Evolutionary conservation across 768 basidiomycete genomes (phyloP).

Genomic region (Leccinum subgranulosum): DNA sequence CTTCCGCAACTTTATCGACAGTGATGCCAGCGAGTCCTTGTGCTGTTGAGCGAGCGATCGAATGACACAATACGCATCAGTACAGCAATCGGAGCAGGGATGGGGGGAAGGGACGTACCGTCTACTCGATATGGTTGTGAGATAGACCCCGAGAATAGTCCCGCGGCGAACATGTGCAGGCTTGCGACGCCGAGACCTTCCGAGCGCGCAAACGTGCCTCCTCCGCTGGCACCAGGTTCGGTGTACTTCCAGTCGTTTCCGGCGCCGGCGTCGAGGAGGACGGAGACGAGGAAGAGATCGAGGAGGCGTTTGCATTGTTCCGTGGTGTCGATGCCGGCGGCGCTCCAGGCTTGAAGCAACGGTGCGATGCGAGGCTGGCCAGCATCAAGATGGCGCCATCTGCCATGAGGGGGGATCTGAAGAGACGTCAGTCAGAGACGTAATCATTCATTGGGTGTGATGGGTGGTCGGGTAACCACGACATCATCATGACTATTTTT

Average conservation of each 20-base stretch:
- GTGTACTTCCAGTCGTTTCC: slow-evolving; percentile 78
- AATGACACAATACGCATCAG: slow-evolving; percentile 12
- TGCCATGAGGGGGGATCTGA: slow-evolving; percentile 83
- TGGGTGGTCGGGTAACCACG: not conserved
- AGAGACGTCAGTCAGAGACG: not conserved
- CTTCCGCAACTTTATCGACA: slow-evolving; percentile 51
- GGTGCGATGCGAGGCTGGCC: slow-evolving; percentile 61
- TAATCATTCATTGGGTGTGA: not conserved
- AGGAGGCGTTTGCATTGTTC: slow-evolving; percentile 73
- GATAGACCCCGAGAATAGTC: slow-evolving; percentile 68
- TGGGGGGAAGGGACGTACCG: slow-evolving; percentile 43
- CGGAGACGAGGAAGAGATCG: slow-evolving; percentile 88
- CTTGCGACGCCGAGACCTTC: slow-evolving; percentile 90
- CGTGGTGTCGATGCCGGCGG: slow-evolving; percentile 39
- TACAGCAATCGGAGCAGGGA: not conserved
- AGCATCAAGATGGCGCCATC: slow-evolving; percentile 86
- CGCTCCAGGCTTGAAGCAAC: slow-evolving; percentile 55
- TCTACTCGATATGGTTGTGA: slow-evolving; percentile 72
- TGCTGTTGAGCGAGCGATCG: slow-evolving; percentile 42
- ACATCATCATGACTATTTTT: not conserved
- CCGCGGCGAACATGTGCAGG: slow-evolving; percentile 81
- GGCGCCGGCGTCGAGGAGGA: slow-evolving; percentile 92
- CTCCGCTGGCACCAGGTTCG: slow-evolving; percentile 52
- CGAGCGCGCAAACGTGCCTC: slow-evolving; percentile 56
- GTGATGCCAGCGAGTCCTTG: slow-evolving; percentile 67